A percentile compares a stretch with the other conserved stretches of the same genome.
Conservation (phyloP, 2,329 filamentous ascomycete genomes). For the Grosmannia clavigera region DNA sequence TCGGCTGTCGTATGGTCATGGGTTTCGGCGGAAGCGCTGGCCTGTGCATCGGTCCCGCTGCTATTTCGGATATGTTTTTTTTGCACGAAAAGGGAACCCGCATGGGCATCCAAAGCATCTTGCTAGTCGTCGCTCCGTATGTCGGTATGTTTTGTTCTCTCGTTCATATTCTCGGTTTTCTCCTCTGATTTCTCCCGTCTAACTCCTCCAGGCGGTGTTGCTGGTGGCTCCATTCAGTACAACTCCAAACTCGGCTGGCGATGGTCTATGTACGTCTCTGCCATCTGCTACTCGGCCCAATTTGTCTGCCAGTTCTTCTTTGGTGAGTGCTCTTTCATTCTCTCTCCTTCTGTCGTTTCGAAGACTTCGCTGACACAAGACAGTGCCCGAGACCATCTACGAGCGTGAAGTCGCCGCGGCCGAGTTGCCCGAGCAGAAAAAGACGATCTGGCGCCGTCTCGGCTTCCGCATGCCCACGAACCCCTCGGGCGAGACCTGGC, state of each 20-base stretch:
- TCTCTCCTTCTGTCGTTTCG: too few relatives aligned
- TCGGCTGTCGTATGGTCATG: neutral
- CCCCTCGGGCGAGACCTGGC: slow-evolving; percentile 2
- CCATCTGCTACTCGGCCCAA: neutral
- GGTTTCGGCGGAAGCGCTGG: neutral
- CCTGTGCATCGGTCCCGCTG: neutral
- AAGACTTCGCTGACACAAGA: neutral
- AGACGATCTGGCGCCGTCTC: neutral
- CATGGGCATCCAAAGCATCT: neutral
- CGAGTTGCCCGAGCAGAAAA: neutral
- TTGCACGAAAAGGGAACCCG: neutral
- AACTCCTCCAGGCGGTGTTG: neutral
- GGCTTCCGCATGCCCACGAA: neutral
- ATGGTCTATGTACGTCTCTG: neutral
- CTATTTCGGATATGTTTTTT: neutral
- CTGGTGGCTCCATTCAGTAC: neutral
- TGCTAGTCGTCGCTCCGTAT: neutral
- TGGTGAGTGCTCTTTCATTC: neutral
- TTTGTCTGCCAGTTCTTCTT: neutral
- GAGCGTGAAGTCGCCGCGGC: neutral
- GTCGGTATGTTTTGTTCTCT: neutral
- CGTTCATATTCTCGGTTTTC: neutral
- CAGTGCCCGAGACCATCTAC: neutral
- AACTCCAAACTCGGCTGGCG: neutral
- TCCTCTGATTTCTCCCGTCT: neutral